Base-by-base conservation (phyloP, 768 basidiomycete genomes). In the Sistotremastrum suecicum region DNA sequence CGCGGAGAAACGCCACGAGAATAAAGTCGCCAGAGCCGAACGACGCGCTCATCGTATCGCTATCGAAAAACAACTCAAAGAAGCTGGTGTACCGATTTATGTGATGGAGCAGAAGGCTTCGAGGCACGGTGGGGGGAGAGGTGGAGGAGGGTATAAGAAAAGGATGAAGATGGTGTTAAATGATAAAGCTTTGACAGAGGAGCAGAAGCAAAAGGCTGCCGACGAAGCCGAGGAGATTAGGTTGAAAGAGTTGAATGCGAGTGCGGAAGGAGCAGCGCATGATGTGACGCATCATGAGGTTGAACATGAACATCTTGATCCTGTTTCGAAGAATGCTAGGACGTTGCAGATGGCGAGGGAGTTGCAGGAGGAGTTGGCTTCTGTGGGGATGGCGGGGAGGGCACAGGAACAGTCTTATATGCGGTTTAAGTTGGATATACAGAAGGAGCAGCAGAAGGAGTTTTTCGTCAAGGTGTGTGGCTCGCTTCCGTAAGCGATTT, bases 31-130 rank as follows among this genome's bases (percentile, higher is more conserved):
- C 31, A 44, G 52, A 6, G 47, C 35, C 28, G 51, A 54, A 31
- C 42, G 58, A 42, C 38, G 47, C 10, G 54, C 50, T 5, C 44
- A 47, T 35, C 42, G 50, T 29, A 33, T 39, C 36, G 54, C 51
- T 7, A 51, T 84, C n/a, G 69, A 74, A 55, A 76, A 73, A 68
- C 71, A 78, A 28, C 66, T 87, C n/a, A 62, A 66, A 38, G 70
- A 64, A 31, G 60, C 60, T 9, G 69, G 69, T 0, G 56, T 61
- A 5, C 75, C 72, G 0, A 53, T 75, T 5, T 85, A 80, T 74
- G 64, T 83, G 3, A 59, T 62, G 10, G 68, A 72, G 47, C 48
- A 57, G 42, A 47, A 53, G 10, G 35, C 30, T 41, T 11, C 28
- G 37, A 39, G 41, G 46, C 39, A 52, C 5, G 48, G 46, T 39